Evolutionary conservation across 352 stramenopile genomes (phyloP).

Genomic region (Pythium rishiriense): DNA sequence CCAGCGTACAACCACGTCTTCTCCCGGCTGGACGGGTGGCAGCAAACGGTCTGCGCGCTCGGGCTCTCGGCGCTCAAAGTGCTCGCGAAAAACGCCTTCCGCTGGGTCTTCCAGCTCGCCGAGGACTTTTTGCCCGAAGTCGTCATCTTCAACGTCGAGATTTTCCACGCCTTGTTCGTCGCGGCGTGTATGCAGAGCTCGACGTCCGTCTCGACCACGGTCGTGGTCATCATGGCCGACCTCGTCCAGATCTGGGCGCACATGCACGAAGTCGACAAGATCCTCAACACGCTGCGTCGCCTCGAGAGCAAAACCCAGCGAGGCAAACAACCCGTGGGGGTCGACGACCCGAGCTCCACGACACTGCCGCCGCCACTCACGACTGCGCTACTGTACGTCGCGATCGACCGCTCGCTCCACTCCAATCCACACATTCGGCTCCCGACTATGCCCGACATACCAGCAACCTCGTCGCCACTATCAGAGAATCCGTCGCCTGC

Average conservation of each 20-base stretch:
- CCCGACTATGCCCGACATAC: background rate
- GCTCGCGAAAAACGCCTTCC: constrained; percentile 39
- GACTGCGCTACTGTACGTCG: constrained; percentile 6
- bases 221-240: constrained; percentile 11
- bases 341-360: background rate
- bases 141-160: constrained; percentile 28
- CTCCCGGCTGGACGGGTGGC: background rate
- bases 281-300: background rate
- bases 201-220: constrained; percentile 6
- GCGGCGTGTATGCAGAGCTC: constrained; percentile 23
- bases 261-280: constrained; percentile 5
- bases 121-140: constrained; percentile 32
- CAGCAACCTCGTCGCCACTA: no score
- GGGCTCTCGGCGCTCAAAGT: constrained; percentile 47
- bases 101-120: constrained; percentile 3
- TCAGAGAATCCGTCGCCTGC: no score
- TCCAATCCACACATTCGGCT: constrained; percentile 2
- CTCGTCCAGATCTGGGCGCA: constrained; percentile 5
- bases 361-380: background rate
- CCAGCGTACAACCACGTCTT: constrained; percentile 26
- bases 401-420: background rate
- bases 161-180: constrained; percentile 30
- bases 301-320: background rate
- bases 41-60: constrained; percentile 19
- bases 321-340: background rate